Evolutionary conservation across 257 asterid species (phyloP).

Genomic region (Lycium barbarum): DNA sequence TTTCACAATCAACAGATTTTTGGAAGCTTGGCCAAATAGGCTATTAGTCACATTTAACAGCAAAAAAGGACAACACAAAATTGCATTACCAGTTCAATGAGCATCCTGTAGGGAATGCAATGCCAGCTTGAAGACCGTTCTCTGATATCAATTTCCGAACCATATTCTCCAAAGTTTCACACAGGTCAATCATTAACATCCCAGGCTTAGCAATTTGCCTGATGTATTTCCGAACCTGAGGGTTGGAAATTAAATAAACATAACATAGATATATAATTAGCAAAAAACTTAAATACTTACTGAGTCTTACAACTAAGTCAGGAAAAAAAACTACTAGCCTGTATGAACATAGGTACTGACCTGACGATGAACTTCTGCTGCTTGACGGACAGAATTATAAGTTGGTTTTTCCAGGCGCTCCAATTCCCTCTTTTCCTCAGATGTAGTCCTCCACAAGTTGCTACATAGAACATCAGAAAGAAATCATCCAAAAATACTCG

Average conservation of each 20-base stretch:
- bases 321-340: background rate
- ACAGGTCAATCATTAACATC: conserved; percentile 91
- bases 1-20: too few relatives aligned
- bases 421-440: conserved; percentile 95
- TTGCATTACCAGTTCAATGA: conserved; percentile 79
- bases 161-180: conserved; percentile 95
- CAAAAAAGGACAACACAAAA: background rate
- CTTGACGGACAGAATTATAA: conserved; percentile 92
- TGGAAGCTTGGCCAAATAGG: too few relatives aligned
- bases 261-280: background rate
- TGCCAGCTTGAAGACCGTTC: conserved; percentile 98
- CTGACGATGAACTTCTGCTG: conserved; percentile 99
- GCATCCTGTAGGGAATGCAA: conserved; percentile 99
- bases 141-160: conserved; percentile 92
- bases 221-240: conserved; percentile 86
- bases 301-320: background rate
- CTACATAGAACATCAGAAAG: conserved; percentile 44
- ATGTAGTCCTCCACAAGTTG: conserved; percentile 95
- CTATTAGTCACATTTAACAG: background rate
- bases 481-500: background rate
- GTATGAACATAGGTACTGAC: conserved; percentile 44
- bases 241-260: conserved; percentile 20
- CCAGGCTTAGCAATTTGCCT: conserved; percentile 88
- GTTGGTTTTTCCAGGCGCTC: conserved; percentile 89
- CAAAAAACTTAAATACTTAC: background rate